Conservation (phyloP, 108 stramenopile species). For the Hondaea fermentalgiana region DNA sequence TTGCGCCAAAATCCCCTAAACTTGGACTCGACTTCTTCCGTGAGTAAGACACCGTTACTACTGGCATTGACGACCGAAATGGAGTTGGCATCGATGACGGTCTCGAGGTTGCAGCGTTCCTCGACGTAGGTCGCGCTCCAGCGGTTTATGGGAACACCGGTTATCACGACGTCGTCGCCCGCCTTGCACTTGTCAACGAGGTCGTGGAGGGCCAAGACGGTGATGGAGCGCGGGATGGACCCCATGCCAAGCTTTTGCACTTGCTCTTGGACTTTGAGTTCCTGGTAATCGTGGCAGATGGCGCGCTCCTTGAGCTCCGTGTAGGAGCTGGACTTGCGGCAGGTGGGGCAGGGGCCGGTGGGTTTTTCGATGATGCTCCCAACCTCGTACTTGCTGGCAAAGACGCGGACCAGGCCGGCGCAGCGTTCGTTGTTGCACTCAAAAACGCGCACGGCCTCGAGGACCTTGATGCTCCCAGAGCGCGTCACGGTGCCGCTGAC, state of each 20-base stretch:
- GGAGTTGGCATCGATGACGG: conserved; percentile 76
- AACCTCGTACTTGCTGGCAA: conserved; percentile 70
- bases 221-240: conserved; percentile 73
- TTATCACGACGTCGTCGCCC: conserved; percentile 93
- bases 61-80: conserved; percentile 55
- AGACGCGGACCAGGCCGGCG: conserved; percentile 55
- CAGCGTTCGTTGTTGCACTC: conserved; percentile 65
- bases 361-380: conserved; percentile 72
- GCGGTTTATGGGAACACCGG: conserved; percentile 72
- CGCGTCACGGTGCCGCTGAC: conserved; percentile 84
- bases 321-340: conserved; percentile 45
- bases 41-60: not conserved
- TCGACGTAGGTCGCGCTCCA: conserved; percentile 59
- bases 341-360: conserved; percentile 55
- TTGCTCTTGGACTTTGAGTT: conserved; percentile 90
- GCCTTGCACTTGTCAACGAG: conserved; percentile 84
- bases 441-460: conserved; percentile 72
- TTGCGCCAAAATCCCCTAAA: not conserved
- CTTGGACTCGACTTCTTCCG: not conserved
- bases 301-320: conserved; percentile 50
- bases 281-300: conserved; percentile 82
- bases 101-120: conserved; percentile 71
- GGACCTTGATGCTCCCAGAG: conserved; percentile 75
- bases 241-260: conserved; percentile 66
- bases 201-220: conserved; percentile 80